phyloP scores from a whole-genome alignment of 768 basidiomycete species.

The Leccinum incarnatum region DNA sequence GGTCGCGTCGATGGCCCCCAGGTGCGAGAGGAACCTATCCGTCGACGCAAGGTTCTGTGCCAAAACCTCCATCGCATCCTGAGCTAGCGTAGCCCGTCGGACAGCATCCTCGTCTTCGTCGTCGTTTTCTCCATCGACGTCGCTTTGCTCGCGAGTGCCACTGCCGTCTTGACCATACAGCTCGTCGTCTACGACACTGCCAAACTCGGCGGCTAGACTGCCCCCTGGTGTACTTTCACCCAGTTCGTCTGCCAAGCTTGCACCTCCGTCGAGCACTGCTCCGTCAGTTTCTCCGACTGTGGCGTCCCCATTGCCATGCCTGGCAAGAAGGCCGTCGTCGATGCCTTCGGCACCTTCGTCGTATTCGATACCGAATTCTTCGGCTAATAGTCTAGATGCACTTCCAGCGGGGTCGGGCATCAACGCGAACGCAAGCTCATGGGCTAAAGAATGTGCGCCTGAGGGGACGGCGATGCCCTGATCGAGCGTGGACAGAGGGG shows the following conservation, averaged over 20 bases:
- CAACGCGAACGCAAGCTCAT: constrained; percentile 82
- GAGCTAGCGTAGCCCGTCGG: constrained; percentile 24
- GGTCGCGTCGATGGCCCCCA: constrained; percentile 70
- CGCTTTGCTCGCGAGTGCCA: constrained; percentile 12
- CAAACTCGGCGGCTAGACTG: constrained; percentile 25
- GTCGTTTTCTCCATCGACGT: constrained; percentile 16
- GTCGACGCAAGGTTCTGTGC: constrained; percentile 74
- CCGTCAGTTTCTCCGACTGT: constrained; percentile 33
- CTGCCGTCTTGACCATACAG: constrained; percentile 10
- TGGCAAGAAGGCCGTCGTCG: constrained; percentile 37
- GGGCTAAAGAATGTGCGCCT: constrained; percentile 66
- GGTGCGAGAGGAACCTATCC: constrained; percentile 69
- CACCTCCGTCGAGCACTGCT: constrained; percentile 20
- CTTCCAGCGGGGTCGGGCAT: constrained; percentile 83
- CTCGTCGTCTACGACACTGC: constrained; percentile 21
- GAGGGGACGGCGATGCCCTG: constrained; percentile 30
- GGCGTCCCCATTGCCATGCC: constrained; percentile 26
- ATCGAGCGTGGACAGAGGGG: constrained; percentile 33
- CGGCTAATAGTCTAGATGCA: constrained; percentile 69
- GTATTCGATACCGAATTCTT: constrained; percentile 88
- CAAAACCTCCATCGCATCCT: constrained; percentile 71
- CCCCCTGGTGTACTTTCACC: constrained; percentile 17
- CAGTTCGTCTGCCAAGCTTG: constrained; percentile 47
- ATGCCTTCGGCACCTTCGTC: constrained; percentile 85
- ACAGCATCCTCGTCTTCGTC: constrained; percentile 29